Base-by-base conservation (phyloP, 306 rosid species). In the Citrullus colocynthis region DNA sequence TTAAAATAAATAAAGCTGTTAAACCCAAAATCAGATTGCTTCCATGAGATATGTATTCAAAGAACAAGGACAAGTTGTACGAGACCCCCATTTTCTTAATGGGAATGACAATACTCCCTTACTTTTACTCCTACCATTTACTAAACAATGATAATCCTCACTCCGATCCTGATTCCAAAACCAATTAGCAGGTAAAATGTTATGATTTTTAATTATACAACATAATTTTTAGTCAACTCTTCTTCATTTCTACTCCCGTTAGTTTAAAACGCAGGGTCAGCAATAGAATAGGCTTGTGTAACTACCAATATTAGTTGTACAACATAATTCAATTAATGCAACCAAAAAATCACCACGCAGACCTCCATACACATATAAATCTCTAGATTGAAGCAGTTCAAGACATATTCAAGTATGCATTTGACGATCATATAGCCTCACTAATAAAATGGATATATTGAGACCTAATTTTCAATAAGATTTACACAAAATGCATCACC, bases 401-500 rank as follows among this genome's bases (percentile, higher is more conserved):
- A 10, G 6, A 45, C n/a, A 42, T 39, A 42, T 67, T n/a, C 74
- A 67, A 52, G 9, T 67, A 67, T 42, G 37, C 8, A 49, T 72
- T 16, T 48, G 60, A 13, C 7, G 30, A 34, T 72, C 59, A 28
- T 13, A 16, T 48, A 49, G 44, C 16, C 32, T 51, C 37, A 4
- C 32, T 24, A 30, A 9, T 7, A 48, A 52, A 74, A 74, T 17
- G 32, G 59, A 74, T 34, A 73, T 28, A 32, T 17, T 74, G 24
- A 74, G 41, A 17, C 6, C 10, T 18, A 32, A 74, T 34, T 52
- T 32, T 51, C 11, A 51, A 74, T 17, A 54, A 74, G 11, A 32
- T 74, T 32, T 20, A 54, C 45, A 24, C 49, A 34, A 74, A 52
- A 34, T 74, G 76, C 36, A 79, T 80, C 84, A 82, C 89, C 91